Evolutionary conservation across 805 yeast species (phyloP).

Genomic region (Starmerella cellae): DNA sequence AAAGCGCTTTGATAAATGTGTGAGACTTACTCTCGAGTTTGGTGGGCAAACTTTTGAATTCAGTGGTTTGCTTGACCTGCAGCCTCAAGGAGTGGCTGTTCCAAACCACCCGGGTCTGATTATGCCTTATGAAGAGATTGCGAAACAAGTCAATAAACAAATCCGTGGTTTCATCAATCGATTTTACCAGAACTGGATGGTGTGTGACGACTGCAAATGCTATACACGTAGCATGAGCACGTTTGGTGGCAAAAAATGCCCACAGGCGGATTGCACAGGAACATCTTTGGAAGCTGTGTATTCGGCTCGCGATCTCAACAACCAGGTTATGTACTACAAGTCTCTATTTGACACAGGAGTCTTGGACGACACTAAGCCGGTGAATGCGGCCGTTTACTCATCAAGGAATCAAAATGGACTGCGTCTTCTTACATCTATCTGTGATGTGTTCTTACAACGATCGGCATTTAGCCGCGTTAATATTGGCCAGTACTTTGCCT

Average conservation of each 20-base stretch:
- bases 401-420: constrained; percentile 66
- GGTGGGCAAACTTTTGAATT: constrained; percentile 41
- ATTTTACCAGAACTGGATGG: constrained; percentile 78
- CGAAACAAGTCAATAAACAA: constrained; percentile 60
- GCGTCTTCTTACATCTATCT: constrained; percentile 38
- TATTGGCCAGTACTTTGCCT: constrained; percentile 10
- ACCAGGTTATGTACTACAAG: constrained; percentile 68
- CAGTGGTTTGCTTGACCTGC: constrained; percentile 61
- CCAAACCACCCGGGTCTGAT: constrained; percentile 38
- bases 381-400: constrained; percentile 56
- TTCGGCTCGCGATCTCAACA: constrained; percentile 67
- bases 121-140: constrained; percentile 42
- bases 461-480: constrained; percentile 11
- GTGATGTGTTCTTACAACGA: constrained; percentile 34
- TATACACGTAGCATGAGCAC: constrained; percentile 82
- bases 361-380: constrained; percentile 43
- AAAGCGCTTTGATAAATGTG: constrained; percentile 63
- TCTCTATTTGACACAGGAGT: constrained; percentile 48
- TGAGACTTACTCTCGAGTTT: constrained; percentile 36
- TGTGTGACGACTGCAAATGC: constrained; percentile 77
- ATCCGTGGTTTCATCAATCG: constrained; percentile 55
- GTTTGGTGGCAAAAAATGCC: constrained; percentile 75
- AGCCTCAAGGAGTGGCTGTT: constrained; percentile 62
- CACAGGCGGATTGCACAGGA: constrained; percentile 37
- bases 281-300: constrained; percentile 56